Percentiles rank a stretch among this genome's conserved stretches.
Conservation (phyloP, 192 early-diverging fungal species). For the Oehlia diaphana region DNA sequence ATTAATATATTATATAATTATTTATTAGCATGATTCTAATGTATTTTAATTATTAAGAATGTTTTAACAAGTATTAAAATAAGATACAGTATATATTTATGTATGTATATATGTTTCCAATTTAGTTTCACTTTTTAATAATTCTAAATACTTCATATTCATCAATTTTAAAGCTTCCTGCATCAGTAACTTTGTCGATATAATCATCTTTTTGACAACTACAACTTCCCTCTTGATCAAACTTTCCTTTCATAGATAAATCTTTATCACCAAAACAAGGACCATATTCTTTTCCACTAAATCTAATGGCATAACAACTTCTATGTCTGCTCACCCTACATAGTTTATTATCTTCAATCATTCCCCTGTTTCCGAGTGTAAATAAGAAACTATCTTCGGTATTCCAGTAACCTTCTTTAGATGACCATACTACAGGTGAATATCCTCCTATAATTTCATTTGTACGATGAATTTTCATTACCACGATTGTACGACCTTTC, state of each 20-base stretch:
- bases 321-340: constrained; percentile 13
- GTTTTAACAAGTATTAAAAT: too few relatives aligned
- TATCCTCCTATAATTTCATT: constrained; percentile 25
- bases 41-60: too few relatives aligned
- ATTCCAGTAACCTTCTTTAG: constrained; percentile 24
- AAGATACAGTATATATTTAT: too few relatives aligned
- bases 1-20: too few relatives aligned
- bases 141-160: constrained; percentile 14
- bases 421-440: constrained; percentile 10
- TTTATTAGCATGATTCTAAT: too few relatives aligned
- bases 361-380: constrained; percentile 14
- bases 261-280: constrained; percentile 30
- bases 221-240: constrained; percentile 24
- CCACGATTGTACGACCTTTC: constrained; percentile 6
- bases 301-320: constrained; percentile 27
- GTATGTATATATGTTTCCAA: too few relatives aligned
- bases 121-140: not conserved
- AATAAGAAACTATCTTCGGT: constrained; percentile 30
- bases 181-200: constrained; percentile 14
- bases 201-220: constrained; percentile 27
- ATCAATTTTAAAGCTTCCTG: constrained; percentile 9
- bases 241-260: constrained; percentile 15
- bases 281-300: constrained; percentile 19
- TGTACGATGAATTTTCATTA: constrained; percentile 15
- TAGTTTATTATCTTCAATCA: constrained; percentile 15